Conservation (phyloP, 1,284 basidiomycete genomes). For the Farysia itapuensis region DNA sequence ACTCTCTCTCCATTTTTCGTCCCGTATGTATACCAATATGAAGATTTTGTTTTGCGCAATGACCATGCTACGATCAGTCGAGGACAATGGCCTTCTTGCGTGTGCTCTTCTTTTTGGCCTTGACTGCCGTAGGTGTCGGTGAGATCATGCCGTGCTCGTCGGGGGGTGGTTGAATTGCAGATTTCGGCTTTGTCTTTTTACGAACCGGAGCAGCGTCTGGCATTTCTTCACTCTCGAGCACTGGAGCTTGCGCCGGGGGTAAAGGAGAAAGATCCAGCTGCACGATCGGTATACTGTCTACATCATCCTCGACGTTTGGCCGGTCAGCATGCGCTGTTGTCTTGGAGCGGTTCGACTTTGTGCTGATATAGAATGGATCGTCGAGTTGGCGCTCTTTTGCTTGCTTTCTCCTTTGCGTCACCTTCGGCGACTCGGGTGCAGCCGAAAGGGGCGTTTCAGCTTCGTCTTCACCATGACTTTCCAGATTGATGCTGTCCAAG, state of each 20-base stretch:
- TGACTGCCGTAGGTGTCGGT: conserved; percentile 6
- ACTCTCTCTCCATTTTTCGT: too few relatives aligned
- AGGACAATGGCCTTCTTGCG: neutral
- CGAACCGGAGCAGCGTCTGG: too few relatives aligned
- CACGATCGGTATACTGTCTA: conserved; percentile 52
- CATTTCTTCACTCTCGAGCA: conserved; percentile 37
- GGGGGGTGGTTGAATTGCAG: too few relatives aligned
- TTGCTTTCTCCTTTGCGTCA: conserved; percentile 1
- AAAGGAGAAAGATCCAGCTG: conserved; percentile 23
- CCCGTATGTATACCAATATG: too few relatives aligned
- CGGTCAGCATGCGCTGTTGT: too few relatives aligned
- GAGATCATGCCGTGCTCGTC: too few relatives aligned
- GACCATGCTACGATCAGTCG: too few relatives aligned
- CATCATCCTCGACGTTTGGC: conserved; percentile 16
- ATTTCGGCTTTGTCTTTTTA: too few relatives aligned
- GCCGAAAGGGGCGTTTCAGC: too few relatives aligned
- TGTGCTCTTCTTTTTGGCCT: conserved; percentile 21
- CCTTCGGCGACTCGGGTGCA: too few relatives aligned
- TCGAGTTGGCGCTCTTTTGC: conserved; percentile 4
- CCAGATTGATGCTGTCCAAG: conserved; percentile 10
- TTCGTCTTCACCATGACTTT: neutral
- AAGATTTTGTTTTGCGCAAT: too few relatives aligned
- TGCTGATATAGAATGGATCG: conserved; percentile 43
- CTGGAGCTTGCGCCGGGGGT: conserved; percentile 1
- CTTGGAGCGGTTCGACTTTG: too few relatives aligned